Base-by-base conservation (phyloP, 2,329 filamentous ascomycete genomes). In the Berkeleyomyces rouxiae region DNA sequence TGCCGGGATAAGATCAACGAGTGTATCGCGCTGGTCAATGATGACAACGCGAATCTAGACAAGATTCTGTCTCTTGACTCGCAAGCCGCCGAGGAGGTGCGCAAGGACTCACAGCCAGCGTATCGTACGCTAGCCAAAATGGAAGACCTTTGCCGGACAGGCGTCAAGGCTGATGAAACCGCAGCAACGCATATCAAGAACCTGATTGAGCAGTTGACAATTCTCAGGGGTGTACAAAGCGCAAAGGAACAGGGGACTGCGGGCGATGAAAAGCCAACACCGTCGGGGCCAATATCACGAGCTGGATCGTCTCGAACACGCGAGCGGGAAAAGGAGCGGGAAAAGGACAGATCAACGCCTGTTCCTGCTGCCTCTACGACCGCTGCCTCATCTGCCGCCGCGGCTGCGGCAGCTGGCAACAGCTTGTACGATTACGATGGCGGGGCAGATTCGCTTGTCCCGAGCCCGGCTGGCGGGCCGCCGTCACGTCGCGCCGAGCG, bases 341-440 rank as follows among this genome's bases (percentile, higher is more conserved):
- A 68, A 39, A 65, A 65, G 23, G 59, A 66, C 47, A 69, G 69
- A 64, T 64, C 67, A 31, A 64, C 64, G 11, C 51, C 51, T 3
- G 51, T 55, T 5, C 51, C 51, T 11, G 13, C 51, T 2, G 51
- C 33, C 7, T 9, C n/a, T 3, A n/a, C 51, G 9, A 31, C 33
- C 33, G 36, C 51, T 10, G 13, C 51, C 10, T 4, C 51, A 7
- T 10, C 31, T 13, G 51, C 31, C 33, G n/a, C 5, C n/a, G 36
- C 51, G 7, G 13, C 51, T 39, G 33, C n/a, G 36, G 51, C 51
- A 37, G 51, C 51, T 31, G 67, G 65, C 23, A 59, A 66, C 10
- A 66, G 68, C 0, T 66, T 77, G 4, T 77, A 77, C 67, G 74
- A 75, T 53, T 76, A 79, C 66, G 76, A 77, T 43, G 74, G 71